These are phyloP conservation scores for Clonostachys sp. DNA, from an alignment of 2,329 filamentous ascomycete species.

Conservation along the genomic window DNA sequence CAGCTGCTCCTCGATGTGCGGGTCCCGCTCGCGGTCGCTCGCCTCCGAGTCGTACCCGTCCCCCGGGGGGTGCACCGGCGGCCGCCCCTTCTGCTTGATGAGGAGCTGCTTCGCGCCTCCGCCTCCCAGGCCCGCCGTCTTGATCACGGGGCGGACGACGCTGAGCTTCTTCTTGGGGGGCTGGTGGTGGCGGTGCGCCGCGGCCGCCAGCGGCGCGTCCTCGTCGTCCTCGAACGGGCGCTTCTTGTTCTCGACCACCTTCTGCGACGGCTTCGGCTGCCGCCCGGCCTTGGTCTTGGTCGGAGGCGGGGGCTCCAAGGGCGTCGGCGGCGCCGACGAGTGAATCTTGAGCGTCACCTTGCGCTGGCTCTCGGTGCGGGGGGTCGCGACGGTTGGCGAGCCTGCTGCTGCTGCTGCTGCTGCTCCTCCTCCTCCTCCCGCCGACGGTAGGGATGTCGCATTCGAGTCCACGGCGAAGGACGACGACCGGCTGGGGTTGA, in stretches of 20 bases:
- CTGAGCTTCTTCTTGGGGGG: conserved; percentile 49
- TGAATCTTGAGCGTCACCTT: conserved; percentile 37
- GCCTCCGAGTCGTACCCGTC: conserved; percentile 97
- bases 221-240: conserved; percentile 51
- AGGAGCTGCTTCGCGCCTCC: conserved; percentile 24
- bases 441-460: conserved; percentile 2
- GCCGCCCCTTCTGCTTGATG: conserved; percentile 62
- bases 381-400: conserved; percentile 9
- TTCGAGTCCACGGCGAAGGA: conserved; percentile 20
- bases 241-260: conserved; percentile 56
- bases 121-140: conserved; percentile 12
- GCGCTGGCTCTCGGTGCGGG: conserved; percentile 18
- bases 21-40: conserved; percentile 83
- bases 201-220: conserved; percentile 32
- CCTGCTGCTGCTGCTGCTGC: conserved; percentile 7
- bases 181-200: conserved; percentile 8
- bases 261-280: conserved; percentile 54
- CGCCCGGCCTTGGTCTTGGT: conserved; percentile 56
- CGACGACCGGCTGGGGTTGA: conserved; percentile 28
- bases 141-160: conserved; percentile 35
- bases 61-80: conserved; percentile 66
- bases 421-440: conserved; percentile 1
- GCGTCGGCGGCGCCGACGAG: conserved; percentile 29
- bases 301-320: conserved; percentile 17
- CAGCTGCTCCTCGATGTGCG: conserved; percentile 84